Evolutionary conservation across 495 filamentous ascomycete species (phyloP), one percentile per base, ranked within the genome.

Genomic region (Barbatosphaeria neglecta): DNA sequence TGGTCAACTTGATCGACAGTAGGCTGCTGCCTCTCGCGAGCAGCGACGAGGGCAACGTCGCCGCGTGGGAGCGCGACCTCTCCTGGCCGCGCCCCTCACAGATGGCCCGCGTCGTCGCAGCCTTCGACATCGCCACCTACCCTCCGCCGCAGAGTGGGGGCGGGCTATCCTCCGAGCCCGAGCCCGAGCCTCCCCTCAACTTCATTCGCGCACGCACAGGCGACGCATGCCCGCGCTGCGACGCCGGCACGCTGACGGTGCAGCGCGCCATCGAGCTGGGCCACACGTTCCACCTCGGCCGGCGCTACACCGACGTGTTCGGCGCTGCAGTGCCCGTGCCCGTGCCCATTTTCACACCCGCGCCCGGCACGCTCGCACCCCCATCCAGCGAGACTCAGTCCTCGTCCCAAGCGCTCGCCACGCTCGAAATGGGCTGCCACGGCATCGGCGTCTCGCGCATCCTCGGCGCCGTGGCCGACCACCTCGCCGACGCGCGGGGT

Each of bases 221-320:
- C 10, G 87, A 95, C 52, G 44, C 58, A 13, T 98, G 92, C 53
- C 78, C 84, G 0, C 66, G 73, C 18, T 96, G 92, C 58, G 49
- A 58, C 1, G 49, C 71, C 0, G 86, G 87, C 2, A 64, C 51
- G 5, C 66, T 96, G n/a, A 74, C 66, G 17, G 68, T 82, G 6
- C 79, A 83, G 37, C 78, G 70, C 41, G 86, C 87, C 2, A 79
- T 97, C 25, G 92, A 98, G 61, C 72, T 98, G 0, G 92, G 87
- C 10, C 92, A 98, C 60, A 96, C 92, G 0, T 98, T 98, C 65
- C 80, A 90, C 61, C 81, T 98, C 2, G 90, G 90, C 16, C 90
- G 86, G 1, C 76, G 89, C 22, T 98, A 98, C 65, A 88, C 81
- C 24, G 68, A 78, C 17, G 81, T 87, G 0, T 70, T 97, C 3